A percentile compares a stretch with the other conserved stretches of the same genome.
Conservation (phyloP, 805 yeast species). For the Tetrapisispora pingtungensis region DNA sequence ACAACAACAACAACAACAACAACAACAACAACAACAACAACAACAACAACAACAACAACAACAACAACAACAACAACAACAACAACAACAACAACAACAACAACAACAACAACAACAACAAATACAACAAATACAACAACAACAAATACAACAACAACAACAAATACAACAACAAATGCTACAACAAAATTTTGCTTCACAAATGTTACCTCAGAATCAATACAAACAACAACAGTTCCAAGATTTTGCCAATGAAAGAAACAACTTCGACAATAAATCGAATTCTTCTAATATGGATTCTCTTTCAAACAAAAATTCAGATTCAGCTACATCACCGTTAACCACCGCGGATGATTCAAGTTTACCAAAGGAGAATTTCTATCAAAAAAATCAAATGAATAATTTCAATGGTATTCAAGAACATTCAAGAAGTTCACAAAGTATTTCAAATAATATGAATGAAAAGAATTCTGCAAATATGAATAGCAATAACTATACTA, state of each 20-base stretch:
- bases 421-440: neutral
- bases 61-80: too few relatives aligned
- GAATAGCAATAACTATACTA: neutral
- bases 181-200: slow-evolving; percentile 5
- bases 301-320: neutral
- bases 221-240: neutral
- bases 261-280: neutral
- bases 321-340: neutral
- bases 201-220: neutral
- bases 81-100: too few relatives aligned
- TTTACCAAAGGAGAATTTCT: neutral
- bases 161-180: too few relatives aligned
- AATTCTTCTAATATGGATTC: neutral
- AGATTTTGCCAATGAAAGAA: neutral
- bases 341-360: neutral
- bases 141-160: too few relatives aligned
- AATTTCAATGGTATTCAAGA: neutral
- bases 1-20: too few relatives aligned
- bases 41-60: too few relatives aligned
- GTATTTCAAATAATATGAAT: neutral
- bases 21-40: too few relatives aligned
- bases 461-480: neutral
- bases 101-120: too few relatives aligned
- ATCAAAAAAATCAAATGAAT: neutral
- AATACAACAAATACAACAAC: too few relatives aligned